Evolutionary conservation across 2,329 filamentous ascomycete genomes (phyloP), one percentile per base, ranked within the genome.

Genomic region (Blastomyces emzantsi): DNA sequence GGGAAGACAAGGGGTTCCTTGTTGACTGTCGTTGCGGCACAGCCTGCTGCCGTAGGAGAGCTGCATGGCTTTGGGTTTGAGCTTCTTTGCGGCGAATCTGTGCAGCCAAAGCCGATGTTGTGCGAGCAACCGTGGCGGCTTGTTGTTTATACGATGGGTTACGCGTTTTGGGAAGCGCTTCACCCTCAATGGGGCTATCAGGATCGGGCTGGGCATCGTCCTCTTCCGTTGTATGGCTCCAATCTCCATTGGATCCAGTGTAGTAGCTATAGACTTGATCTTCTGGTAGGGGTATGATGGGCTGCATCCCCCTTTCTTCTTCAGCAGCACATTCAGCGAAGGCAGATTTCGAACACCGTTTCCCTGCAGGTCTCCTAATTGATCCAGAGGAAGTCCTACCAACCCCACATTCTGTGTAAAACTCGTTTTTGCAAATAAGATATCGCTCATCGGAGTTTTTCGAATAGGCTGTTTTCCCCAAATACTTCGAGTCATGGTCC

Each of bases 181-280:
- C 72, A 73, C 65, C 64, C 15, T 64, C 61, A 33, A 64, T 59
- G 41, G 60, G 41, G 49, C 55, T 57, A 51, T 30, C 7, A 22
- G 54, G 51, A 25, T 75, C 72, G 1, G 69, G 45, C 2, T 66
- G 67, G 8, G 68, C 66, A 8, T 73, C 72, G 28, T 61, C 62
- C 36, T 67, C 22, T 49, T 68, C 36, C 62, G 68, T 66, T 13
- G 69, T 68, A 13, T 70, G 63, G 63, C 77, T 76, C 76, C 77
- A 79, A 60, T 80, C 78, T 5, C 75, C 74, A 5, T 77, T 73
- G 1, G 70, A 64, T 51, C 74, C 72, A 62, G 74, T 73, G 54
- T 78, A 77, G 66, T 77, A 78, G 66, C 71, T 74, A 69, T 81
- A 81, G 9, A 81, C 76, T 51, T 76, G 73, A 63, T 80, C 78